phyloP scores from a whole-genome alignment of 306 rosid species.

The Senna siamea region DNA sequence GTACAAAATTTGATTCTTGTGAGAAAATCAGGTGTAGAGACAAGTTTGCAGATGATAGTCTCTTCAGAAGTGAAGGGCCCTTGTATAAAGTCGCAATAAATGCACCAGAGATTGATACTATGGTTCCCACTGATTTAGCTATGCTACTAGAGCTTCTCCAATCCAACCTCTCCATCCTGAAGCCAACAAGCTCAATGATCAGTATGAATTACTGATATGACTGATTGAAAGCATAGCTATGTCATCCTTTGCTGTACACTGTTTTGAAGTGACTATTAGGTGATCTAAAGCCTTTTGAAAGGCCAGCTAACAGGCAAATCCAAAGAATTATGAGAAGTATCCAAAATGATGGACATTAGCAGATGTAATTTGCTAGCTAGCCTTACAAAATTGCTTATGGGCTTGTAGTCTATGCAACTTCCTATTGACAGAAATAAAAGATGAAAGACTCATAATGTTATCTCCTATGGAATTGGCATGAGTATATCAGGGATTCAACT shows the following conservation, averaged over 20 bases:
- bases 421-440: background rate
- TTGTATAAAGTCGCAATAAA: constrained; percentile 78
- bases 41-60: constrained; percentile 41
- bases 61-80: constrained; percentile 64
- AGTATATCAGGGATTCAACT: background rate
- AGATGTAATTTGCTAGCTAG: background rate
- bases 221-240: constrained; percentile 17
- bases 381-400: background rate
- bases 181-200: constrained; percentile 38
- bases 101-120: constrained; percentile 77
- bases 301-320: background rate
- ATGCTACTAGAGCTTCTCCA: constrained; percentile 61
- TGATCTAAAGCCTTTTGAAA: background rate
- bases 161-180: constrained; percentile 75
- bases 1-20: constrained; percentile 64
- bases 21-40: constrained; percentile 43
- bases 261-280: constrained; percentile 6
- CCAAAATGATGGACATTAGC: background rate
- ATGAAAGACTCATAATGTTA: background rate
- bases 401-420: constrained; percentile 1
- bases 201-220: constrained; percentile 1
- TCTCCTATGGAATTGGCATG: constrained; percentile 1
- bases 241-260: constrained; percentile 8
- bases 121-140: constrained; percentile 71
- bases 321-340: background rate